A percentile compares a stretch with the other conserved stretches of the same genome.
phyloP scores from a whole-genome alignment of 2,329 filamentous ascomycete species.

The Epichloe baconii region DNA sequence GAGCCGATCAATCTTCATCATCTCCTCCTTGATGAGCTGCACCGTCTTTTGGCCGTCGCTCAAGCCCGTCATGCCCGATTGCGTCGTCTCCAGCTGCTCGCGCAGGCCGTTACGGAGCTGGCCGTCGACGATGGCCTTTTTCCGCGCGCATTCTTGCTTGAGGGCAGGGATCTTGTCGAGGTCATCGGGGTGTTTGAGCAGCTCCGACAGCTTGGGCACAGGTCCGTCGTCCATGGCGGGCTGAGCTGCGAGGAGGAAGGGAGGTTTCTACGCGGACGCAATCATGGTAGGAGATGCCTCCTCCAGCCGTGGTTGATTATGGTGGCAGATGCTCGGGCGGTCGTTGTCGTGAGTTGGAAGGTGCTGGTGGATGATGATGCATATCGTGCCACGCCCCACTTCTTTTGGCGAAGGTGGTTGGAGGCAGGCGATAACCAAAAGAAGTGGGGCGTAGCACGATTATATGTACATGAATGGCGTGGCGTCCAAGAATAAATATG shows the following conservation, averaged over 20 bases:
- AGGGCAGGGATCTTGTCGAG: constrained; percentile 87
- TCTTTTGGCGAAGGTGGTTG: too few relatives aligned
- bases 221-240: constrained; percentile 41
- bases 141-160: constrained; percentile 85
- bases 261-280: constrained; percentile 8
- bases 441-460: too few relatives aligned
- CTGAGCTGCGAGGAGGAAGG: not conserved
- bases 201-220: constrained; percentile 73
- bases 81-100: constrained; percentile 88
- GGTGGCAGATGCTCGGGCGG: not conserved
- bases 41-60: constrained; percentile 85
- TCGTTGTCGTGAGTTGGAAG: too few relatives aligned
- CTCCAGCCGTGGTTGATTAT: not conserved
- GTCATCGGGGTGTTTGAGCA: constrained; percentile 90
- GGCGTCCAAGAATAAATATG: too few relatives aligned
- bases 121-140: constrained; percentile 82
- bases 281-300: constrained; percentile 7
- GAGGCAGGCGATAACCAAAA: too few relatives aligned
- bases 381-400: too few relatives aligned
- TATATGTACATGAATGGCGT: too few relatives aligned
- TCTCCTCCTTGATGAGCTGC: constrained; percentile 89
- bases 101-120: constrained; percentile 79
- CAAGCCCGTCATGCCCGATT: constrained; percentile 81
- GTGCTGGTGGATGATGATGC: too few relatives aligned
- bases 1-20: constrained; percentile 95